Evolutionary conservation across 345 rosid genomes (phyloP).

Genomic region (Schrenkiella parvula): DNA sequence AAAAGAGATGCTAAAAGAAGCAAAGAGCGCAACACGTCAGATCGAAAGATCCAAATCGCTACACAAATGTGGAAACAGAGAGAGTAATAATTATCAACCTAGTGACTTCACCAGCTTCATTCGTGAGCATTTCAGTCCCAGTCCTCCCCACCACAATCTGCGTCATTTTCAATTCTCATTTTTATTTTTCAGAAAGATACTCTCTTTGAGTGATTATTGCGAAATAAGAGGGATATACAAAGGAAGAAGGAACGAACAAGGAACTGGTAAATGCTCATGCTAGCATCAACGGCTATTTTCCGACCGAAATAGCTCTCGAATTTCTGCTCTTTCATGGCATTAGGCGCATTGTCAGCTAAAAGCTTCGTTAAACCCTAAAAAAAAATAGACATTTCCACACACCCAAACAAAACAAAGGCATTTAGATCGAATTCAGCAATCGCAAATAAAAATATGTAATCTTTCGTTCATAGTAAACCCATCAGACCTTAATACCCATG

Average conservation of each 20-base stretch:
- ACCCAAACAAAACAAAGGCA: background rate
- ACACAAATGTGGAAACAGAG: background rate
- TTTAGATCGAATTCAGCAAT: conserved; percentile 13
- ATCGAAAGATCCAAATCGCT: background rate
- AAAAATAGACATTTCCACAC: background rate
- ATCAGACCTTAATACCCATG: conserved; percentile 36
- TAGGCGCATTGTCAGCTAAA: conserved; percentile 90
- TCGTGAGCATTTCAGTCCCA: conserved; percentile 89
- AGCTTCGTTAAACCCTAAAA: conserved; percentile 94
- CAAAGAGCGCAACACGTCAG: background rate
- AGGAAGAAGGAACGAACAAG: conserved; percentile 44
- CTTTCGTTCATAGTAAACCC: background rate
- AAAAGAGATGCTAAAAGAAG: background rate
- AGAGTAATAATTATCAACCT: conserved; percentile 37
- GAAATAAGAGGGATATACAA: background rate
- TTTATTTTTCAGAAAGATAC: background rate
- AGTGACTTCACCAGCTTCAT: conserved; percentile 97
- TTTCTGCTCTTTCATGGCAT: conserved; percentile 87
- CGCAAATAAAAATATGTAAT: background rate
- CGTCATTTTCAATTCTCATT: background rate
- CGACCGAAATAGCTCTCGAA: conserved; percentile 92
- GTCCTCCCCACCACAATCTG: conserved; percentile 93
- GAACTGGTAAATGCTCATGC: conserved; percentile 99
- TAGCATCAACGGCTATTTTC: conserved; percentile 89
- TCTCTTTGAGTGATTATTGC: background rate